phyloP scores from a whole-genome alignment of 768 basidiomycete species.

The Boletus sensibilis region DNA sequence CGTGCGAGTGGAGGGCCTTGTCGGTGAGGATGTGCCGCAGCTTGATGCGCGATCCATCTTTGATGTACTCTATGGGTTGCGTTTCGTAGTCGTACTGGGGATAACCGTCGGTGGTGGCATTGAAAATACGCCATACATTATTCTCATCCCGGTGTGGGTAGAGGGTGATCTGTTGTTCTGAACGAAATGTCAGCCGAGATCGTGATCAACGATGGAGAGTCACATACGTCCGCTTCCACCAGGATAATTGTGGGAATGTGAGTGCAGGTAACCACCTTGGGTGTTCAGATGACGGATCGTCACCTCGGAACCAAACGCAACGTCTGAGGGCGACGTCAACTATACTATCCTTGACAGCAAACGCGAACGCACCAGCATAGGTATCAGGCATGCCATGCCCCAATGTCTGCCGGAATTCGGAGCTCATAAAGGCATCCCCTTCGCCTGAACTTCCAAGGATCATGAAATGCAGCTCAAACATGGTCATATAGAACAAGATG shows the following conservation, averaged over 20 bases:
- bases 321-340: slow-evolving; percentile 47
- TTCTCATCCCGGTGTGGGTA: slow-evolving; percentile 98
- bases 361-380: slow-evolving; percentile 64
- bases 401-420: slow-evolving; percentile 96
- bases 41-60: slow-evolving; percentile 68
- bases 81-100: slow-evolving; percentile 49
- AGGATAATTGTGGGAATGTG: slow-evolving; percentile 88
- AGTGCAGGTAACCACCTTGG: slow-evolving; percentile 98
- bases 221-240: slow-evolving; percentile 83
- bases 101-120: slow-evolving; percentile 54
- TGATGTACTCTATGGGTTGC: slow-evolving; percentile 61
- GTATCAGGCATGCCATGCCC: slow-evolving; percentile 90
- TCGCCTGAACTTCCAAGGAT: slow-evolving; percentile 89
- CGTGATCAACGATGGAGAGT: not conserved
- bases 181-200: not conserved
- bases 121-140: slow-evolving; percentile 87
- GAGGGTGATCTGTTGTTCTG: slow-evolving; percentile 98
- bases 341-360: not conserved
- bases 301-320: slow-evolving; percentile 80
- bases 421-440: slow-evolving; percentile 99
- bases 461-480: slow-evolving; percentile 95
- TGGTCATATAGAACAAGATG: slow-evolving; percentile 87
- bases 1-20: slow-evolving; percentile 93
- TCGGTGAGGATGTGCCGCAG: slow-evolving; percentile 77
- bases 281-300: slow-evolving; percentile 91